phyloP scores from a whole-genome alignment of 1,284 basidiomycete genomes.

The Trichosporon sp. region DNA sequence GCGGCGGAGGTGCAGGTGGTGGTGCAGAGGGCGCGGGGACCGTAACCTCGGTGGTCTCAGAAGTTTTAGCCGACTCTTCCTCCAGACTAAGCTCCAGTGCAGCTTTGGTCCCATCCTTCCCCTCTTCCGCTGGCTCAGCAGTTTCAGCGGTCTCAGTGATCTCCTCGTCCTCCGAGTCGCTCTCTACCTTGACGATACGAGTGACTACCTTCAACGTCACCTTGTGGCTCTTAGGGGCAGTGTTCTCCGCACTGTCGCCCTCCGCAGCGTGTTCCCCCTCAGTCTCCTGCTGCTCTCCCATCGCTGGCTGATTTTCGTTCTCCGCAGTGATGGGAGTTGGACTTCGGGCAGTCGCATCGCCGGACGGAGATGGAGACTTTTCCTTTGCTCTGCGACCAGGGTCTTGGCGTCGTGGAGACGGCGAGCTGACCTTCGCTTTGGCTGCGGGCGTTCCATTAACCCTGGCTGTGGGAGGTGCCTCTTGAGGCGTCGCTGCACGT shows the following conservation, averaged over 20 bases:
- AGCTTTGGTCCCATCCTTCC: no score
- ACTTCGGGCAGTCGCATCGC: no score
- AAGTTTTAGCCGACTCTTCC: no score
- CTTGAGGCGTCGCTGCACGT: background rate
- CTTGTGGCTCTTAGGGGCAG: background rate
- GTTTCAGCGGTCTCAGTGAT: background rate
- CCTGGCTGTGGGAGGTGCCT: background rate
- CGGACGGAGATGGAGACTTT: no score
- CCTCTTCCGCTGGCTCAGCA: background rate
- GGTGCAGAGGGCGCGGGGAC: background rate
- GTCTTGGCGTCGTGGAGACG: no score
- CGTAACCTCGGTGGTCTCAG: background rate
- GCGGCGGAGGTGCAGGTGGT: background rate
- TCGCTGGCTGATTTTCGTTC: no score
- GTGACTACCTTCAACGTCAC: background rate
- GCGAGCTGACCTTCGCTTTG: background rate
- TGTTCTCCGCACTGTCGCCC: background rate
- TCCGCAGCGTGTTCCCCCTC: background rate
- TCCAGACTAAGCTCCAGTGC: no score
- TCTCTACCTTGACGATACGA: background rate
- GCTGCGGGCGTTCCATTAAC: background rate
- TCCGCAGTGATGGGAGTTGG: no score
- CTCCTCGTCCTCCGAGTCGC: background rate
- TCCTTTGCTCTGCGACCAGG: no score
- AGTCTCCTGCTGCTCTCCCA: background rate